Evolutionary conservation across 345 rosid genomes (phyloP), one percentile per base, ranked within the genome.

Genomic region (Linum trigynum): DNA sequence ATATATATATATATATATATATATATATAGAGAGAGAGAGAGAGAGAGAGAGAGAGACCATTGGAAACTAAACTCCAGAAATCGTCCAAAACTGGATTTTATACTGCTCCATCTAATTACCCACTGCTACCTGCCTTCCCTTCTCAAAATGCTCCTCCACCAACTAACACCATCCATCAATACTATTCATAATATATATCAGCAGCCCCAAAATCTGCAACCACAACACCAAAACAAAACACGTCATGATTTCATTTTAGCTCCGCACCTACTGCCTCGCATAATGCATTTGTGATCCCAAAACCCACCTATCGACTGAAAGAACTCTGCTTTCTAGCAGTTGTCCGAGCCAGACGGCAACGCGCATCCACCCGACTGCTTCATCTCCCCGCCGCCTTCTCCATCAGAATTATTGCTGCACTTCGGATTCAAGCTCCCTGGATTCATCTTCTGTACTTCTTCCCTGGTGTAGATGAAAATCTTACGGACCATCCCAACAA

Each of bases 361-460:
- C 14, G 53, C 9, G 53, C 53, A 48, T 48, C 11, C 53, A 7
- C 2, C 50, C 50, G 50, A 7, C 15, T 12, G 14, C 14, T 48
- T 12, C 53, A 9, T 48, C 53, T 9, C 14, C 14, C 14, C 53
- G 14, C 53, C 53, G 3, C 53, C 53, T 48, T 48, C 53, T 48
- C 53, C 53, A 9, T 48, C 53, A 9, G 14, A 48, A 48, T 48
- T 48, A 9, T 3, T 48, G 53, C 11, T 48, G 14, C 71, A 65
- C 75, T 74, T 81, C 38, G 75, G 61, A 74, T 72, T 70, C 45
- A 83, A 64, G 7, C 87, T 65, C 63, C 84, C 76, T 1, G 89
- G 85, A 67, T 82, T 79, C 88, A 90, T 84, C 83, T 78, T 90
- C 71, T 83, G 87, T 42, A 90, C 87, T 75, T 90, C 97, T 76